These are phyloP conservation scores for Wickerhamomyces ciferrii DNA, from an alignment of 805 yeast species.

Conservation along the genomic window DNA sequence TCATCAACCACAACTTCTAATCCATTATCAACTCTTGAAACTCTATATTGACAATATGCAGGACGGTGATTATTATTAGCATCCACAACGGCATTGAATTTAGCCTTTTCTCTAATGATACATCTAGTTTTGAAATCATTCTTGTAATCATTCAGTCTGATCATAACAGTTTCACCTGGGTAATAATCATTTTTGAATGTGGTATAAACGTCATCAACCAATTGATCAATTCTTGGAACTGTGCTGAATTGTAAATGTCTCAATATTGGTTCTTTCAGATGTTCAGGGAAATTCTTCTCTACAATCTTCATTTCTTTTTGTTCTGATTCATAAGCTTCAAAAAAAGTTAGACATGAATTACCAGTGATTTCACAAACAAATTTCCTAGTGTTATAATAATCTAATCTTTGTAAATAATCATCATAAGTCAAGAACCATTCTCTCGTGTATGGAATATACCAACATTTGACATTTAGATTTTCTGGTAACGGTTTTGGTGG, in stretches of 20 bases:
- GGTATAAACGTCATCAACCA: conserved; percentile 83
- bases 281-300: conserved; percentile 83
- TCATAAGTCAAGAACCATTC: conserved; percentile 85
- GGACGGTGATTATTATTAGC: conserved; percentile 35
- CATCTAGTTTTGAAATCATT: conserved; percentile 31
- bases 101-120: conserved; percentile 79
- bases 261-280: conserved; percentile 87
- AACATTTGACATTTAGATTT: conserved; percentile 59
- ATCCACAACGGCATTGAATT: conserved; percentile 48
- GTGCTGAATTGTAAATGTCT: conserved; percentile 78
- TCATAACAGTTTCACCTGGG: conserved; percentile 82
- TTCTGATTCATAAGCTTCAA: conserved; percentile 83
- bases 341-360: conserved; percentile 82
- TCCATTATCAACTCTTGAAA: conserved; percentile 47
- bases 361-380: conserved; percentile 97
- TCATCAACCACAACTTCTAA: conserved; percentile 69
- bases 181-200: conserved; percentile 77
- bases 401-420: conserved; percentile 66
- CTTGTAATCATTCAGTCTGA: conserved; percentile 32
- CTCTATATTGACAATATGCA: conserved; percentile 65
- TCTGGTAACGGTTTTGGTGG: conserved; percentile 53
- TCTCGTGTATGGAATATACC: conserved; percentile 77
- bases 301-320: conserved; percentile 56
- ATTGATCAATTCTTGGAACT: conserved; percentile 73
- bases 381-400: conserved; percentile 67